Evolutionary conservation across 345 rosid genomes (phyloP), one percentile per base, ranked within the genome.

Genomic region (Pistacia vera): DNA sequence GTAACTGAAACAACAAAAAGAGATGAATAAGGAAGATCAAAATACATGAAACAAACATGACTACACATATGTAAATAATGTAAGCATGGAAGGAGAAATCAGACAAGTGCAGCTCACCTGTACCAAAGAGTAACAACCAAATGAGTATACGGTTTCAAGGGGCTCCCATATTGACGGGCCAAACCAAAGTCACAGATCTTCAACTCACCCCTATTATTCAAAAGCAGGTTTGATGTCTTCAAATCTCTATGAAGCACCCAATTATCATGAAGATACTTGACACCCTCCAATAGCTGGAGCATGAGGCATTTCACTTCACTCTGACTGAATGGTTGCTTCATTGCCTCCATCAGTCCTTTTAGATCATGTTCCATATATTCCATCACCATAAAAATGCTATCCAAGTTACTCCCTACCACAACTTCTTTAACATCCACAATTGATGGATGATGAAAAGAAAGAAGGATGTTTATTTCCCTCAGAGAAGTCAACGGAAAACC

Each of bases 311-410:
- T 96, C 72, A 96, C 99, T 84, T 96, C 98, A 83, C 99, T 96
- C 82, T 93, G 99, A 84, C 98, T 96, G 82, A 91, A 96, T 57
- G 98, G 97, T 80, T 96, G 98, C 89, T 91, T 91, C 98, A 96
- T 91, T 33, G 97, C 79, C 85, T 93, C 99, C 98, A 96, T 96
- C 63, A 96, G 88, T 41, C 85, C 99, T 81, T 93, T 96, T 28
- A 96, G 91, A 81, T 96, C 99, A 87, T 96, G 99, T 83, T 96
- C 98, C 99, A 96, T 96, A 80, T 96, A 96, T 81, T 96, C 99
- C 99, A 96, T 96, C 76, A 90, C 99, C 99, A 96, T 96, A 82
- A 87, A 96, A 78, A 96, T 96, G 81, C 98, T 96, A 82, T 96
- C 97, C 72, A 96, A 92, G 80, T 73, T 96, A 80, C 93, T 88